Percentiles rank a stretch among this genome's conserved stretches.
Evolutionary conservation across 1,139 yeast species (phyloP).

Genomic region (Groenewaldozyma sp.): DNA sequence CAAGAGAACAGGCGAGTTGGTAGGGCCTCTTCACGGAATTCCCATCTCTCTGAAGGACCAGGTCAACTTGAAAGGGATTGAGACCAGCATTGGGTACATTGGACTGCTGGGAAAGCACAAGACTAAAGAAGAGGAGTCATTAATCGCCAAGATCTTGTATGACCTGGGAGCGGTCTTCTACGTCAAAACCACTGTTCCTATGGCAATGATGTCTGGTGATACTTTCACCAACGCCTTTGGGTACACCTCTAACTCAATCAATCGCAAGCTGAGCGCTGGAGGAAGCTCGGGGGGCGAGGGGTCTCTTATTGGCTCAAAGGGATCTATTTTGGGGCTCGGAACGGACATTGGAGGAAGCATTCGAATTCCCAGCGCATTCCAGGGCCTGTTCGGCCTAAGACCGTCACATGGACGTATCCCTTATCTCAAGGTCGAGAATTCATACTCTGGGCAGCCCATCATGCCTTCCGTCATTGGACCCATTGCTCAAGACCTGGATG

Average conservation of each 20-base stretch:
- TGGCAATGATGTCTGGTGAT: conserved; percentile 45
- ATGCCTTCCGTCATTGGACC: conserved; percentile 37
- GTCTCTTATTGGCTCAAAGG: conserved; percentile 38
- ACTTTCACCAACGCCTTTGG: conserved; percentile 40
- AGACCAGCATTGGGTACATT: conserved; percentile 13
- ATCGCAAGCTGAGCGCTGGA: conserved; percentile 46
- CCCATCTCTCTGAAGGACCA: conserved; percentile 51
- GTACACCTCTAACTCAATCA: conserved; percentile 42
- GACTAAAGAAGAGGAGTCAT: conserved; percentile 19
- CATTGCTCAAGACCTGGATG: conserved; percentile 41
- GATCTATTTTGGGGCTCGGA: conserved; percentile 59
- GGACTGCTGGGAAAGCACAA: conserved; percentile 11
- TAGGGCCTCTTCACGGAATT: conserved; percentile 43
- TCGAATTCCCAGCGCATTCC: conserved; percentile 65
- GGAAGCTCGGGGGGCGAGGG: conserved; percentile 81
- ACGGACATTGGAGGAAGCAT: conserved; percentile 77
- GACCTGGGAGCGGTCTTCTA: conserved; percentile 45
- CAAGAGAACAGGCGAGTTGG: conserved; percentile 31
- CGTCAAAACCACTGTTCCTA: conserved; percentile 51
- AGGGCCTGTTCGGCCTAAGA: conserved; percentile 59
- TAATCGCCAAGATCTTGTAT: conserved; percentile 36
- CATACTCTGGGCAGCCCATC: conserved; percentile 38
- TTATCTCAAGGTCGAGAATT: conserved; percentile 34
- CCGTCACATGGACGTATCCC: conserved; percentile 44
- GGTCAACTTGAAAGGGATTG: conserved; percentile 13